Percentiles rank a stretch among this genome's conserved stretches.
These are phyloP conservation scores for Cairneyella variabilis DNA, from an alignment of 495 filamentous ascomycete species.

Conservation along the genomic window DNA sequence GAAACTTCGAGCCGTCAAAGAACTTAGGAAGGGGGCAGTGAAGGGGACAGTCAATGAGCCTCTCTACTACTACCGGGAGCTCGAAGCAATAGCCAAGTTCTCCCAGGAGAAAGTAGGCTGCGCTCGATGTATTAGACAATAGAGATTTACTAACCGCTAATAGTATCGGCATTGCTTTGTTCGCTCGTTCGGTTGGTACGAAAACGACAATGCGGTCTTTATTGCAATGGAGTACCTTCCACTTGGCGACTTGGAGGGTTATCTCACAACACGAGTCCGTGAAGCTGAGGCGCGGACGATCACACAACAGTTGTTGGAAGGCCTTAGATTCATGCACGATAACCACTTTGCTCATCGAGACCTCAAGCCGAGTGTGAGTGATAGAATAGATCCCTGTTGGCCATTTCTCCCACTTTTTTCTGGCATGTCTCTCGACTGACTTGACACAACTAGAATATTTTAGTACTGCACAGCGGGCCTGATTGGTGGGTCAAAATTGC, in stretches of 20 bases:
- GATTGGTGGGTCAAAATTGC: slow-evolving; percentile 24
- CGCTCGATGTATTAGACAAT: not conserved
- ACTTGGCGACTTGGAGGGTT: slow-evolving; percentile 11
- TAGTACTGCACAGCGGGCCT: slow-evolving; percentile 1
- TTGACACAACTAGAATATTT: slow-evolving; percentile 13
- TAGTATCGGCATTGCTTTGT: slow-evolving; percentile 27
- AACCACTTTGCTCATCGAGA: slow-evolving; percentile 22
- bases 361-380: slow-evolving; percentile 22
- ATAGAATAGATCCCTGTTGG: not conserved
- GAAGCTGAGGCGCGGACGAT: slow-evolving; percentile 4
- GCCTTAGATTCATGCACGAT: slow-evolving; percentile 19
- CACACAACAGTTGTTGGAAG: slow-evolving; percentile 16
- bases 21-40: slow-evolving; percentile 17
- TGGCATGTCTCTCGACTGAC: not conserved
- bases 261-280: slow-evolving; percentile 1
- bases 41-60: slow-evolving; percentile 9
- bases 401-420: no score
- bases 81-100: slow-evolving; percentile 42
- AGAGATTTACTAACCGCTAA: not conserved
- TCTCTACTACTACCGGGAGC: slow-evolving; percentile 31
- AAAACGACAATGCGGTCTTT: slow-evolving; percentile 27
- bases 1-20: slow-evolving; percentile 30
- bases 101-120: slow-evolving; percentile 29
- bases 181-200: slow-evolving; percentile 34
- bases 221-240: slow-evolving; percentile 37